These are phyloP conservation scores for Cladophialophora bantiana DNA, from an alignment of 2,329 filamentous ascomycete species.

Conservation along the genomic window DNA sequence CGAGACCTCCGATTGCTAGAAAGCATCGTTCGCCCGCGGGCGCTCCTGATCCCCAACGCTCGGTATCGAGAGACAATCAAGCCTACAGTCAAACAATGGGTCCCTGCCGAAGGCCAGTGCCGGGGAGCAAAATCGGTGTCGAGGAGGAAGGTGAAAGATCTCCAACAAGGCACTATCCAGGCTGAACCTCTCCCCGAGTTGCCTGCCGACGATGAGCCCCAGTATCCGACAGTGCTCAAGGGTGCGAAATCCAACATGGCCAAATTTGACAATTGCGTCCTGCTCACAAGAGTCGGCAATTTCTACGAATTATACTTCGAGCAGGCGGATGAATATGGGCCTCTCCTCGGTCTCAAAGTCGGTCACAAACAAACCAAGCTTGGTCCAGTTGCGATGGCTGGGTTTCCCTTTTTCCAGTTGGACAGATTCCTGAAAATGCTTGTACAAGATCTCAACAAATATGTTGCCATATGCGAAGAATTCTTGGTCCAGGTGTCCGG, in stretches of 20 bases:
- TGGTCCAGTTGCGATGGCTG: constrained; percentile 81
- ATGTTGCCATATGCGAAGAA: constrained; percentile 94
- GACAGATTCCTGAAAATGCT: constrained; percentile 92
- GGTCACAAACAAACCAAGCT: constrained; percentile 74
- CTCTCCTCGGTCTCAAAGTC: constrained; percentile 86
- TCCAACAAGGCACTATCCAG: constrained; percentile 64
- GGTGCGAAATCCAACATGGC: constrained; percentile 89
- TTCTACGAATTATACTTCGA: constrained; percentile 99
- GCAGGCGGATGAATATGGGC: constrained; percentile 87
- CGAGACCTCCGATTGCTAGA: constrained; percentile 27
- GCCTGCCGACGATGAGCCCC: constrained; percentile 57
- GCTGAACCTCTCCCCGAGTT: constrained; percentile 51
- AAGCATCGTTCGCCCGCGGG: constrained; percentile 14
- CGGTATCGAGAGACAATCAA: background rate
- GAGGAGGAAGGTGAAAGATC: constrained; percentile 52
- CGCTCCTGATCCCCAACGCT: background rate
- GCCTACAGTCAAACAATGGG: constrained; percentile 15
- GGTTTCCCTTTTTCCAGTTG: constrained; percentile 91
- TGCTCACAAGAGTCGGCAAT: constrained; percentile 89
- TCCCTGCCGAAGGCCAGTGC: constrained; percentile 9
- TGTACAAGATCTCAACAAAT: constrained; percentile 86
- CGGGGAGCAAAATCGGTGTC: constrained; percentile 38
- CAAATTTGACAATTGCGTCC: constrained; percentile 86
- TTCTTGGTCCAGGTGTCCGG: constrained; percentile 76
- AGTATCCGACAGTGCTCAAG: constrained; percentile 86